phyloP scores from a whole-genome alignment of 2,329 filamentous ascomycete genomes.

The Claviceps sorghi region DNA sequence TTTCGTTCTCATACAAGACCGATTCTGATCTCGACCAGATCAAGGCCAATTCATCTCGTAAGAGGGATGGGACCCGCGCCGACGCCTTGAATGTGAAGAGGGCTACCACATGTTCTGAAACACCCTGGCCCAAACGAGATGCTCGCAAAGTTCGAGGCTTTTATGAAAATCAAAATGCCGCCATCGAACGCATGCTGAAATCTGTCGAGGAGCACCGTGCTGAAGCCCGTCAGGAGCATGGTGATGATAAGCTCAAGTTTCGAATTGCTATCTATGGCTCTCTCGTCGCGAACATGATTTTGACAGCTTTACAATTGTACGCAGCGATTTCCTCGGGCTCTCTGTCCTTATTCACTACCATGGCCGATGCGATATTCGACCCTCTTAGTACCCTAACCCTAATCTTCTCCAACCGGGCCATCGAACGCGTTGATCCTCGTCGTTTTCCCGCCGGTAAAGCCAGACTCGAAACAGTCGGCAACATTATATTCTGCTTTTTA shows the following conservation, averaged over 20 bases:
- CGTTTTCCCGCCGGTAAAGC: constrained; percentile 88
- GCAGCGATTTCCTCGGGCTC: constrained; percentile 75
- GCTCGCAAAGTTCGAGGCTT: constrained; percentile 57
- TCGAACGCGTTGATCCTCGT: constrained; percentile 70
- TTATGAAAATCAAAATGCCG: constrained; percentile 84
- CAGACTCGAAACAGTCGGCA: constrained; percentile 86
- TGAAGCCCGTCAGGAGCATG: constrained; percentile 64
- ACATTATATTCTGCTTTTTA: constrained; percentile 90
- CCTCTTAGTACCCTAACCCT: constrained; percentile 78
- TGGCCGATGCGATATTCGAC: constrained; percentile 92
- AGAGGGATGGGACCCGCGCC: constrained; percentile 37
- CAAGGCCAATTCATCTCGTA: constrained; percentile 65
- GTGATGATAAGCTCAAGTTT: constrained; percentile 66
- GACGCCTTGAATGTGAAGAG: constrained; percentile 2
- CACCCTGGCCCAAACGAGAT: constrained; percentile 15
- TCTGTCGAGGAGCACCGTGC: constrained; percentile 81
- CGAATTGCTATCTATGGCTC: constrained; percentile 51
- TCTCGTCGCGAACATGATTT: constrained; percentile 65
- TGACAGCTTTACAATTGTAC: constrained; percentile 75
- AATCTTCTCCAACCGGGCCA: constrained; percentile 74
- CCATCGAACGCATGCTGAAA: constrained; percentile 82
- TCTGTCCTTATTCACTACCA: constrained; percentile 93
- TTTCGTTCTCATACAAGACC: constrained; percentile 65
- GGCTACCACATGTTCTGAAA: not conserved
- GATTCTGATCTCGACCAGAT: constrained; percentile 62